Percentiles rank a stretch among this genome's conserved stretches.
Conservation (phyloP, 441 rosid genomes). For the Croton setiger region DNA sequence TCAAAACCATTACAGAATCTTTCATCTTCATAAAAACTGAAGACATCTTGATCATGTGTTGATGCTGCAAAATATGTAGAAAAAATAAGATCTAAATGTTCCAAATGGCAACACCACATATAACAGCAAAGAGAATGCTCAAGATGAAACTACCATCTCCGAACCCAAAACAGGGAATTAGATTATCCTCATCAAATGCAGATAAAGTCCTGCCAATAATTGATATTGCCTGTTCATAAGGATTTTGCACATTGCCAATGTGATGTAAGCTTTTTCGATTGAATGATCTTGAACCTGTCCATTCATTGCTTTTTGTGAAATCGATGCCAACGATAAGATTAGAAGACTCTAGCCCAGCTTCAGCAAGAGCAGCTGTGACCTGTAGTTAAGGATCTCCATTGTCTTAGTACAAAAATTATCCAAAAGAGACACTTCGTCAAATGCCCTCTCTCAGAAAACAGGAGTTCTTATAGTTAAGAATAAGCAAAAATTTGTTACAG, state of each 20-base stretch:
- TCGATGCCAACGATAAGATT: constrained; percentile 91
- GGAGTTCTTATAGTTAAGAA: neutral
- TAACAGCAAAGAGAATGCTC: constrained; percentile 1
- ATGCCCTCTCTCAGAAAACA: neutral
- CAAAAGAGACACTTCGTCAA: neutral
- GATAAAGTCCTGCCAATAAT: constrained; percentile 77
- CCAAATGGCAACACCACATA: constrained; percentile 6
- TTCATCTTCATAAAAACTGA: constrained; percentile 61
- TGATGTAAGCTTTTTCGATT: constrained; percentile 62
- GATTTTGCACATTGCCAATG: constrained; percentile 55
- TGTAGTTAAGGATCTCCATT: constrained; percentile 27
- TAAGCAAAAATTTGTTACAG: neutral
- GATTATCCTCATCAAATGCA: constrained; percentile 72
- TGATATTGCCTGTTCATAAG: constrained; percentile 80
- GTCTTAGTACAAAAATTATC: constrained; percentile 5
- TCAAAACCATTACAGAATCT: constrained; percentile 74
- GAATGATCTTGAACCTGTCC: constrained; percentile 86
- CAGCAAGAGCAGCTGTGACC: constrained; percentile 78
- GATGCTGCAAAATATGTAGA: constrained; percentile 43
- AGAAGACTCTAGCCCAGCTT: constrained; percentile 86
- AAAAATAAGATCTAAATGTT: constrained; percentile 19
- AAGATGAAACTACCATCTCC: constrained; percentile 59
- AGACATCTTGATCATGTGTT: constrained; percentile 89
- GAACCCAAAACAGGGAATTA: constrained; percentile 79
- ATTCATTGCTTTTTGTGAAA: constrained; percentile 92